phyloP scores from a whole-genome alignment of 768 basidiomycete species.

The Agrocybe chaxingu region DNA sequence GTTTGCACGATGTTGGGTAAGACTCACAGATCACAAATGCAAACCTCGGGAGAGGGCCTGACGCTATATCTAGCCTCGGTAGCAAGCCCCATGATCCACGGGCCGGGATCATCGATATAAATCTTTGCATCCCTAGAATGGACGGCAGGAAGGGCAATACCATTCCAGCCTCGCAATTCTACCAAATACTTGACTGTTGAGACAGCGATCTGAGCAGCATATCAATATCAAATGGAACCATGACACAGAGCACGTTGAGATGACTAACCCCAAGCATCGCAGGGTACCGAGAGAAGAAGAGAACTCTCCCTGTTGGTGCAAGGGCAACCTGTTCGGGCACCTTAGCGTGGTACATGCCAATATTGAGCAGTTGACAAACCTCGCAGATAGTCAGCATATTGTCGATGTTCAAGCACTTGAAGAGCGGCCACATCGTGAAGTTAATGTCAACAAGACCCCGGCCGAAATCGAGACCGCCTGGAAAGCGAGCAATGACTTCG shows the following conservation, averaged over 20 bases:
- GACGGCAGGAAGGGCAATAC: conserved; percentile 77
- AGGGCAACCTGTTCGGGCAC: conserved; percentile 67
- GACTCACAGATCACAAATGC: conserved; percentile 80
- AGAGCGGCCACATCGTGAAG: conserved; percentile 96
- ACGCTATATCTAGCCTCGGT: conserved; percentile 82
- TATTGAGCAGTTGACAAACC: conserved; percentile 33
- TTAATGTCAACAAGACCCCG: conserved; percentile 90
- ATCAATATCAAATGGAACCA: conserved; percentile 3
- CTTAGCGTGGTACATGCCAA: not conserved
- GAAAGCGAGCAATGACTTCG: conserved; percentile 87
- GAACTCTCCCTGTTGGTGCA: conserved; percentile 79
- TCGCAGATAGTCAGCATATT: conserved; percentile 93
- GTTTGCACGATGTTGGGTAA: not conserved
- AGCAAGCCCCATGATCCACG: conserved; percentile 91
- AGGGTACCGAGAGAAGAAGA: conserved; percentile 87
- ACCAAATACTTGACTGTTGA: conserved; percentile 88
- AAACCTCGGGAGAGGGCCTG: conserved; percentile 75
- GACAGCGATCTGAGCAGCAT: conserved; percentile 65
- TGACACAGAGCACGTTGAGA: not conserved
- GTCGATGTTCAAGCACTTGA: conserved; percentile 89
- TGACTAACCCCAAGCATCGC: conserved; percentile 80
- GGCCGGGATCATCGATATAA: conserved; percentile 93
- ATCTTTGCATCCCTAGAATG: conserved; percentile 91
- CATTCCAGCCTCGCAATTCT: conserved; percentile 91
- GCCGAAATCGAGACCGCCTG: conserved; percentile 92